Conservation (phyloP, 768 basidiomycete species). For the Mycena olivaceomarginata region DNA sequence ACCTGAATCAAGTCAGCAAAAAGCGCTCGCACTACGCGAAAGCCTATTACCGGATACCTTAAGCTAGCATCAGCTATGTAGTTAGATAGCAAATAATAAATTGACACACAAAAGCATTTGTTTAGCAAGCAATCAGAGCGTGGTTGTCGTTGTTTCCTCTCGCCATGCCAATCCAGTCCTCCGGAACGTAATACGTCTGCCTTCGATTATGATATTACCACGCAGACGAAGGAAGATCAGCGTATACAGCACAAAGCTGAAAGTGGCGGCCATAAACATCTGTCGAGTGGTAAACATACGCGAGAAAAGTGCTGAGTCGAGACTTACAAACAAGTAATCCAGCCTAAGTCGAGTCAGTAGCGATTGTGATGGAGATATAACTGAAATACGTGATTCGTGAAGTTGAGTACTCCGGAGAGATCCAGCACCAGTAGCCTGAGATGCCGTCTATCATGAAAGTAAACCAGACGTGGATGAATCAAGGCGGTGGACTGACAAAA, state of each 20-base stretch:
- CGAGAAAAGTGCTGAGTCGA: background rate
- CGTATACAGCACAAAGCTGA: conserved; percentile 67
- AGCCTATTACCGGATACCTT: conserved; percentile 56
- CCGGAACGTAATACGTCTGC: conserved; percentile 54
- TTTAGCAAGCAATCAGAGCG: conserved; percentile 59
- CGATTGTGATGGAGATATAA: background rate
- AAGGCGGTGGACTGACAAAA: conserved; percentile 63
- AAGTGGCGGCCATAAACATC: conserved; percentile 70
- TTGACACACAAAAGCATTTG: conserved; percentile 72
- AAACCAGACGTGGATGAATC: background rate
- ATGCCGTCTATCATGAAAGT: conserved; percentile 62
- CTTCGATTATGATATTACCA: conserved; percentile 65
- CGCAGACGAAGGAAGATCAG: conserved; percentile 69
- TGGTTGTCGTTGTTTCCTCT: conserved; percentile 52
- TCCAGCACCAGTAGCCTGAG: conserved; percentile 77
- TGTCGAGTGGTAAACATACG: conserved; percentile 45
- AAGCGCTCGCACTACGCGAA: background rate
- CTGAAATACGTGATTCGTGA: conserved; percentile 65
- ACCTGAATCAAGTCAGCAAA: conserved; percentile 54
- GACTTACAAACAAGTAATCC: conserved; percentile 71
- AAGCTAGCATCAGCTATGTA: conserved; percentile 25
- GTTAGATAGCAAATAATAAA: background rate
- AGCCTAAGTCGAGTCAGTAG: conserved; percentile 53
- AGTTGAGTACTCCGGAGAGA: conserved; percentile 62
- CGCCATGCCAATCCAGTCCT: conserved; percentile 45